Base-by-base conservation (phyloP, 495 filamentous ascomycete genomes). In the Trichoderma parareesei region DNA sequence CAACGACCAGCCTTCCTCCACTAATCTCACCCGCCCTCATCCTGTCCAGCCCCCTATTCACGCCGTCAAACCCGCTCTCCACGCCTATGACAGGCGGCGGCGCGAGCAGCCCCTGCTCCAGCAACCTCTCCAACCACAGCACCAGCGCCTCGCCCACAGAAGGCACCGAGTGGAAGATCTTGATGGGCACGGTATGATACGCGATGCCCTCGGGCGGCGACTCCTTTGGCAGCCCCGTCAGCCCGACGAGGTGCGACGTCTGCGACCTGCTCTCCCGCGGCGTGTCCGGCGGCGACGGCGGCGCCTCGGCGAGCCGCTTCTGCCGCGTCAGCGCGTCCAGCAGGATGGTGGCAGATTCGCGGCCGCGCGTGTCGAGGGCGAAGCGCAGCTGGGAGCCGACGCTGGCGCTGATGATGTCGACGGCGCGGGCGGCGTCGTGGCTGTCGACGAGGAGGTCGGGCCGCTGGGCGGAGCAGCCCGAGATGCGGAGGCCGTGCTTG, bases 161-260 rank as follows among this genome's bases (percentile, higher is more conserved):
- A 0, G 82, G 78, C 4, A 83, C 80, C 61, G 82, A 78, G 67
- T 90, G 87, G 67, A 89, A 90, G 38, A 87, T 64, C 71, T 89
- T 90, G 61, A 90, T 88, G 0, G 87, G 87, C 27, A 89, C 83
- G 5, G 78, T 85, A 65, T 90, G 86, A 43, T 70, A 75, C 41
- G 68, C 7, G 2, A 67, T 65, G n/a, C 87, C 78, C 13, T 80
- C 77, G 0, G 74, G 66, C 4, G 76, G 66, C 9, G 69, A 65
- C 63, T 77, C 74, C 67, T 87, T 86, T 0, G 87, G 87, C 20
- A 88, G 66, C 0, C 87, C 87, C 5, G 84, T 85, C 49, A 89
- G 67, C 0, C 87, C 86, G 5, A 89, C 77, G 6, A 90, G 74
- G 73, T 90, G 87, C 13, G 73, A 69, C 38, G 60, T 59, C 62